These are phyloP conservation scores for Annulohypoxylon maeteangense DNA, from an alignment of 495 filamentous ascomycete genomes.

Conservation along the genomic window DNA sequence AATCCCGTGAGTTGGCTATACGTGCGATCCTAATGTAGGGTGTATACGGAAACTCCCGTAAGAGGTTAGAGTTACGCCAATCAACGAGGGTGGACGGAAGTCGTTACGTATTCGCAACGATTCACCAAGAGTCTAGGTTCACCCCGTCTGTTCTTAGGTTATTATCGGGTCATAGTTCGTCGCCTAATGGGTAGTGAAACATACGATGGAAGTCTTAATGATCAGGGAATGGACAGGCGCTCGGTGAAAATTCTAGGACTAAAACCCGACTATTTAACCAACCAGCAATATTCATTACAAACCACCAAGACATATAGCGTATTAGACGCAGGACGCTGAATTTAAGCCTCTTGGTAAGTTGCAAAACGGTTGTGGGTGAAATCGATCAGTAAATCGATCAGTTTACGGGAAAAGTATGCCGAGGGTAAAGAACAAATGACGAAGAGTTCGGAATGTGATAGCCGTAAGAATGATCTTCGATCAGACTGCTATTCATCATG, in stretches of 20 bases:
- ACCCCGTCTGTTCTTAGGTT: slow-evolving; percentile 1
- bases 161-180: neutral
- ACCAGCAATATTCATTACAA: neutral
- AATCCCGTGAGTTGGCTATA: neutral
- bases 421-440: neutral
- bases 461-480: neutral
- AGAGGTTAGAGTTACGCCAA: neutral
- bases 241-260: neutral
- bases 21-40: neutral
- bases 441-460: neutral
- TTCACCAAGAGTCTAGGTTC: slow-evolving; percentile 2
- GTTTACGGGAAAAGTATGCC: neutral
- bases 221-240: neutral
- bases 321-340: neutral
- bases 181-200: neutral
- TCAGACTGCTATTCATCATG: slow-evolving; percentile 5
- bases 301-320: neutral
- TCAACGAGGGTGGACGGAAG: neutral
- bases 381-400: neutral
- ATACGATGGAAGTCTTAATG: neutral
- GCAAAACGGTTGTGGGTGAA: neutral
- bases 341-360: neutral
- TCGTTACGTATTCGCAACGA: neutral
- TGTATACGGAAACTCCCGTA: neutral
- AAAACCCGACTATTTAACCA: neutral